Evolutionary conservation across 805 yeast genomes (phyloP).

Genomic region (Yamadazyma kitorensis): DNA sequence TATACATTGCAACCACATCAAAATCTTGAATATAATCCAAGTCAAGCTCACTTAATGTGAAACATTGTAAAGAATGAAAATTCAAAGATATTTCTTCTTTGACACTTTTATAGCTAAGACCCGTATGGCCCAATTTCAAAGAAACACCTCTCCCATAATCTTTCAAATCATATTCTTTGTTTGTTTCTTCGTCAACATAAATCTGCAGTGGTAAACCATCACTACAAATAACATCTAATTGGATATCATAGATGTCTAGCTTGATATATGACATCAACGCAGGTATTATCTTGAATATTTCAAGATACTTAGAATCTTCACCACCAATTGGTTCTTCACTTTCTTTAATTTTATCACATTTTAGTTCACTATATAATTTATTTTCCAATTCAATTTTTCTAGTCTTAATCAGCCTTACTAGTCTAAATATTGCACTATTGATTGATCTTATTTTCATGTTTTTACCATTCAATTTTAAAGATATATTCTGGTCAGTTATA

Average conservation of each 20-base stretch:
- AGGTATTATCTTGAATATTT: slow-evolving; percentile 34
- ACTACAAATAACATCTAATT: slow-evolving; percentile 36
- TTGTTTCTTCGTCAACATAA: slow-evolving; percentile 20
- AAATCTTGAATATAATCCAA: slow-evolving; percentile 34
- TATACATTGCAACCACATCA: slow-evolving; percentile 23
- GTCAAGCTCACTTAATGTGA: slow-evolving; percentile 36
- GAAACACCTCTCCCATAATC: slow-evolving; percentile 39
- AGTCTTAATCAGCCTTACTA: slow-evolving; percentile 31
- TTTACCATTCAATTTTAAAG: slow-evolving; percentile 24
- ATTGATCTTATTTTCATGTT: slow-evolving; percentile 29
- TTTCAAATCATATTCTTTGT: slow-evolving; percentile 30
- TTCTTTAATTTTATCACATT: slow-evolving; percentile 1
- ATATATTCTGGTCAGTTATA: slow-evolving; percentile 18
- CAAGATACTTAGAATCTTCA: slow-evolving; percentile 13
- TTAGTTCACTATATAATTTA: slow-evolving; percentile 18
- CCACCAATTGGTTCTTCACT: slow-evolving; percentile 6
- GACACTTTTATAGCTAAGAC: slow-evolving; percentile 20
- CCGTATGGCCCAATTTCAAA: slow-evolving; percentile 19
- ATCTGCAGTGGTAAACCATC: slow-evolving; percentile 37
- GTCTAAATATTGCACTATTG: slow-evolving; percentile 34
- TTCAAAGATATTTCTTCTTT: slow-evolving; percentile 20
- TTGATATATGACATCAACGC: slow-evolving; percentile 22
- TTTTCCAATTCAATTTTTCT: slow-evolving; percentile 24
- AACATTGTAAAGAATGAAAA: slow-evolving; percentile 25
- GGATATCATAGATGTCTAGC: slow-evolving; percentile 23